These are phyloP conservation scores for Dendrobium catenatum DNA, from an alignment of 106 monocot genomes.

Conservation along the genomic window DNA sequence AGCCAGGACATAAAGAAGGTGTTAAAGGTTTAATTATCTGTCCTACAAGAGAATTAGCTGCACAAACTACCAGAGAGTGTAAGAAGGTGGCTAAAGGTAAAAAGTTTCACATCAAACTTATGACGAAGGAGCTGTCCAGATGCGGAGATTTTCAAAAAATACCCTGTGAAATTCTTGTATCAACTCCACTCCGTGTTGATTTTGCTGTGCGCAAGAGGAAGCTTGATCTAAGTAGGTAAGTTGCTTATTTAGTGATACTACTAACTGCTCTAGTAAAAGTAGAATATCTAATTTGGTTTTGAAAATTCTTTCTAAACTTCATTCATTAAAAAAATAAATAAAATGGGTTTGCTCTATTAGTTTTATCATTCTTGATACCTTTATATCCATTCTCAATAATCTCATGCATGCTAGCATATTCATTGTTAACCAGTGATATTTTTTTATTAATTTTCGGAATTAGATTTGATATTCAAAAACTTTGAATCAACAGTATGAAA, in stretches of 20 bases:
- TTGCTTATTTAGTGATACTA: neutral
- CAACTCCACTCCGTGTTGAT: slow-evolving; percentile 89
- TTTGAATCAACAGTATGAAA: neutral
- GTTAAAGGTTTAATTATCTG: slow-evolving; percentile 86
- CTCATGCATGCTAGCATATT: neutral
- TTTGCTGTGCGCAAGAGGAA: slow-evolving; percentile 74
- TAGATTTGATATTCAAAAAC: neutral
- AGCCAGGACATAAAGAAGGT: slow-evolving; percentile 86
- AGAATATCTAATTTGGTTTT: neutral
- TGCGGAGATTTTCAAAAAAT: slow-evolving; percentile 79
- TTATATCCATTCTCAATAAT: neutral
- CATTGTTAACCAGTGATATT: neutral
- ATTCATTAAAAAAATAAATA: neutral
- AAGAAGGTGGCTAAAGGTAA: slow-evolving; percentile 82
- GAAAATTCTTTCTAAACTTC: neutral
- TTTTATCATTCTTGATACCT: neutral
- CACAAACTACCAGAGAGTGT: slow-evolving; percentile 88
- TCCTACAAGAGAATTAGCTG: slow-evolving; percentile 93
- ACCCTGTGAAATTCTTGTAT: slow-evolving; percentile 75
- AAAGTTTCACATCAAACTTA: slow-evolving; percentile 77
- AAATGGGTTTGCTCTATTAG: neutral
- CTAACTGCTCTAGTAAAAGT: neutral
- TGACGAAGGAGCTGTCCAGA: slow-evolving; percentile 91
- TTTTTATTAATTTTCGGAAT: neutral
- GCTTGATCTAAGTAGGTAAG: slow-evolving; percentile 87